A percentile compares a stretch with the other conserved stretches of the same genome.
These are phyloP conservation scores for Claviceps digitariae DNA, from an alignment of 2,329 filamentous ascomycete genomes.

Conservation along the genomic window DNA sequence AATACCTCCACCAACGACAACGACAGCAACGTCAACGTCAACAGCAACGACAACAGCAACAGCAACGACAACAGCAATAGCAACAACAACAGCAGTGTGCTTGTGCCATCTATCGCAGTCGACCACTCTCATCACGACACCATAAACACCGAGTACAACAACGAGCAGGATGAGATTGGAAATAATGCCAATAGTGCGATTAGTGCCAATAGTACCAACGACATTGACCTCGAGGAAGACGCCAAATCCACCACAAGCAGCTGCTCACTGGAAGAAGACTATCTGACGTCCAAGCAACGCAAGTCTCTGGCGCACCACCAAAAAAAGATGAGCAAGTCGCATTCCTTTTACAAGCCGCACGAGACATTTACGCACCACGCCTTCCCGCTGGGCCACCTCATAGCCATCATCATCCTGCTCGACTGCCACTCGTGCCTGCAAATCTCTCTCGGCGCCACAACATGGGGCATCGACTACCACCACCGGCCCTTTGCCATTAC, in stretches of 20 bases:
- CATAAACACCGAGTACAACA: neutral
- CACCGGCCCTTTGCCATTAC: slow-evolving; percentile 58
- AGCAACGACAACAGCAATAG: neutral
- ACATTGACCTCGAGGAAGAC: slow-evolving; percentile 19
- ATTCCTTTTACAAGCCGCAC: slow-evolving; percentile 82
- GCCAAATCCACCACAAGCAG: slow-evolving; percentile 19
- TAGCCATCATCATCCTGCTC: slow-evolving; percentile 65
- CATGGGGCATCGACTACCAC: slow-evolving; percentile 65
- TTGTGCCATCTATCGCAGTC: neutral
- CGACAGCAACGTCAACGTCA: slow-evolving; percentile 3
- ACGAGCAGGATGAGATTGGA: neutral
- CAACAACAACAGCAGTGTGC: neutral
- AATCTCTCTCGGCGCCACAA: slow-evolving; percentile 63
- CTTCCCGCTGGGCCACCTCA: slow-evolving; percentile 60
- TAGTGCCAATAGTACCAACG: neutral
- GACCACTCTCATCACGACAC: neutral
- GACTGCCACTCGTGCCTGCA: slow-evolving; percentile 72
- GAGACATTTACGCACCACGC: slow-evolving; percentile 72
- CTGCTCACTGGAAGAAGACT: slow-evolving; percentile 38
- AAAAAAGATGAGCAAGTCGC: slow-evolving; percentile 64
- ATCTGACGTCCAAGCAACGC: slow-evolving; percentile 54
- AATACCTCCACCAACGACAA: slow-evolving; percentile 8
- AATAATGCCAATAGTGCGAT: neutral
- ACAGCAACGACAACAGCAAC: neutral
- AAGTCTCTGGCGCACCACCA: slow-evolving; percentile 62